These are phyloP conservation scores for Thalassiosira profunda DNA, from an alignment of 108 stramenopile species.

Conservation along the genomic window DNA sequence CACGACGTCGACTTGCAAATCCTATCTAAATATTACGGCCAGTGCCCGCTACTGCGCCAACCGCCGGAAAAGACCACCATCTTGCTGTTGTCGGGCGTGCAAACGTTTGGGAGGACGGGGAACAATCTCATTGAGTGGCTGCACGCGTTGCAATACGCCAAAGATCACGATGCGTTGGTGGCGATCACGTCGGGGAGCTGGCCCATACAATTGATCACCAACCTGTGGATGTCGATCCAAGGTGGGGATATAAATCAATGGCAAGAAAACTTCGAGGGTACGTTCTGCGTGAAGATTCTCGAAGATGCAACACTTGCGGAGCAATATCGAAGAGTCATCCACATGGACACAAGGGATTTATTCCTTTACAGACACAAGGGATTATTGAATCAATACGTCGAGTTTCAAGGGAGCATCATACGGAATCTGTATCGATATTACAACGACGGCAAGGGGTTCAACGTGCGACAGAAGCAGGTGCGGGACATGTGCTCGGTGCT, in stretches of 20 bases:
- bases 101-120: conserved; percentile 27
- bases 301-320: not conserved
- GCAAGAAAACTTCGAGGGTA: conserved; percentile 17
- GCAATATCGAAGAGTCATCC: conserved; percentile 8
- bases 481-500: conserved; percentile 15
- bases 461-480: not conserved
- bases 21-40: too few species aligned
- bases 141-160: conserved; percentile 42
- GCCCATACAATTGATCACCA: conserved; percentile 23
- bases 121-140: conserved; percentile 45
- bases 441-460: conserved; percentile 23
- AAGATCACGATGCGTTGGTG: conserved; percentile 18
- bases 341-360: conserved; percentile 22
- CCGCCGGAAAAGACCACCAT: too few species aligned
- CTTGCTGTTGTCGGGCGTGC: conserved; percentile 11
- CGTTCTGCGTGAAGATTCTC: conserved; percentile 39
- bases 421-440: conserved; percentile 38
- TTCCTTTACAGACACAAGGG: conserved; percentile 14
- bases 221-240: conserved; percentile 44
- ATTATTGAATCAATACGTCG: conserved; percentile 18
- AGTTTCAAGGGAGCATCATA: conserved; percentile 26
- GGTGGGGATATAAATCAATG: conserved; percentile 12
- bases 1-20: too few species aligned
- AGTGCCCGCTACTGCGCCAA: too few species aligned
- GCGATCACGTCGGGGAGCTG: conserved; percentile 31